Base-by-base conservation (phyloP, 805 yeast genomes). In the Cyberlindnera mrakii region DNA sequence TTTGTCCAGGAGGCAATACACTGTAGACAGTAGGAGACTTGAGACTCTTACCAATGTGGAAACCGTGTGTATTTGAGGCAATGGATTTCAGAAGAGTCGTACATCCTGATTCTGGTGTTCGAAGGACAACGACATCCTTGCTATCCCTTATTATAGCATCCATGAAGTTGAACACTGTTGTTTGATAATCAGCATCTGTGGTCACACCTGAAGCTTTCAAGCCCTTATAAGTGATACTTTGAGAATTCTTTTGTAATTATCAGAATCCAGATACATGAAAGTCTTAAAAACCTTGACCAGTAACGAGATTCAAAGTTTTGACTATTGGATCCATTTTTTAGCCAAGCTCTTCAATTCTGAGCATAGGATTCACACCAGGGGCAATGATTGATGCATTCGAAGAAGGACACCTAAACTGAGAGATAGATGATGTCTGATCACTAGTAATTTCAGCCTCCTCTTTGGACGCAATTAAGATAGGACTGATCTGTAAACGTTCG, bases 51-150 rank as follows among this genome's bases (percentile, higher is more conserved):
- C 68, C 74, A 33, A 77, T 55, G 35, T 69, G 59, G 61, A 74
- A 78, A 34, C 83, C 85, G 53, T 75, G 72, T 3, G 82, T 78
- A 38, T 71, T 70, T 29, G 76, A 65, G 33, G 82, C 71, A 37
- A 80, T 62, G 6, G 82, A 66, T 53, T 78, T 78, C 52, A 80
- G 65, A 39, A 78, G 64, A 5, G 85, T 78, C 6, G 85, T 67
- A 53, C 86, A 80, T 35, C 86, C 86, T 30, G 84, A 72, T 53
- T 91, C 91, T 1, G 91, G 91, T 62, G 89, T 74, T 45, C 93
- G 91, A 37, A 84, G 66, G 10, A 84, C 90, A 42, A 83, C 85
- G 4, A 83, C 76, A 35, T 82, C 68, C 48, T 81, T 81, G 43
- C 89, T 88, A 3, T 88, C 82, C 42, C 65, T 66, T 33, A 76